Conservation (phyloP, 2,329 filamentous ascomycete species). For the Scedosporium aurantiacum region DNA sequence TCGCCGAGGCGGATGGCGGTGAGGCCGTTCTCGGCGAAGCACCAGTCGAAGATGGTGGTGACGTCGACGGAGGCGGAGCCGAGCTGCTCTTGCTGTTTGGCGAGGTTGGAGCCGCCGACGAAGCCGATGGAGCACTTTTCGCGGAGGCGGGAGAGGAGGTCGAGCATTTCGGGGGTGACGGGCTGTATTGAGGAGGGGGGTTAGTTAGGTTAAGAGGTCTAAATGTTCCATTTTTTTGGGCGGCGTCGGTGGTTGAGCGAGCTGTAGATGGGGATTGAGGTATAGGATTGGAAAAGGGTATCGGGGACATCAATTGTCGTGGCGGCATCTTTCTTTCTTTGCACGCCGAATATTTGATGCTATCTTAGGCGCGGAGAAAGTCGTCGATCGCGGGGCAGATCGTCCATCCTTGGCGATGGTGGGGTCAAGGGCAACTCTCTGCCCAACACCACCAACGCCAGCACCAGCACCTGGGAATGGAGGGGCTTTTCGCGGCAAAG, state of each 20-base stretch:
- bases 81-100: slow-evolving; percentile 94
- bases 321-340: too few relatives aligned
- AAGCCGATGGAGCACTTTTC: slow-evolving; percentile 83
- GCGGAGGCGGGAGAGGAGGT: slow-evolving; percentile 67
- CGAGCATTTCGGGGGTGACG: slow-evolving; percentile 71
- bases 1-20: slow-evolving; percentile 78
- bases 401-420: background rate
- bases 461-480: background rate
- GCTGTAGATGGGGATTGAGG: background rate
- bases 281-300: background rate
- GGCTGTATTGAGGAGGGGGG: slow-evolving; percentile 27
- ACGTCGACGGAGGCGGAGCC: slow-evolving; percentile 58
- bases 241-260: background rate
- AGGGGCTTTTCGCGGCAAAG: background rate
- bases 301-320: too few relatives aligned
- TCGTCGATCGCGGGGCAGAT: background rate
- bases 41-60: slow-evolving; percentile 87
- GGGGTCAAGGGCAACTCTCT: background rate
- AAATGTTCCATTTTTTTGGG: background rate
- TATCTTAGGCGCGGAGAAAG: background rate
- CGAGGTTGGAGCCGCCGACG: slow-evolving; percentile 84
- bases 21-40: slow-evolving; percentile 93
- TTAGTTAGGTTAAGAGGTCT: background rate
- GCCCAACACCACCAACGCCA: background rate
- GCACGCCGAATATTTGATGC: too few relatives aligned